Base-by-base conservation (phyloP, 2,329 filamentous ascomycete genomes). In the Ophiostoma perfectum region DNA sequence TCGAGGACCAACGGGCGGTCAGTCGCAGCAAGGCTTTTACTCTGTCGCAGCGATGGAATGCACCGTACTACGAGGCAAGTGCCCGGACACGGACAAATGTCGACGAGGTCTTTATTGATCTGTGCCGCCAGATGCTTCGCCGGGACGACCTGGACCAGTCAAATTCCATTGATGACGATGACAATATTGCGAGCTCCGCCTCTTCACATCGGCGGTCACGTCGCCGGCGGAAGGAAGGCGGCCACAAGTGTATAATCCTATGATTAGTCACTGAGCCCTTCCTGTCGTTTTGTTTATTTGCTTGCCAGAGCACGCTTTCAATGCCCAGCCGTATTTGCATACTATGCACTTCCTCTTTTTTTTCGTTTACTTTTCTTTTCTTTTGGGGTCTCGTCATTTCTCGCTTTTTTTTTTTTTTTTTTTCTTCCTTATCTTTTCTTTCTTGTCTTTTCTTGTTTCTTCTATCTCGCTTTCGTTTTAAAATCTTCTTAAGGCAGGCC, bases 61-160 rank as follows among this genome's bases (percentile, higher is more conserved):
- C 91, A 47, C 93, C 93, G 0, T 97, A 96, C 77, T 97, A 96
- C 76, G 93, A 97, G 80, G 90, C 93, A 47, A 94, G 90, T 71
- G 93, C 93, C 66, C 84, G 93, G 72, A 88, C 91, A 73, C 84
- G 89, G 75, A 91, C 90, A 71, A 97, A 97, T 74, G 93, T 97
- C 16, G 92, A 96, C 73, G 93, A 96, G 77, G 91, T 93, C 64
- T 97, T 96, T 78, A 81, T 91, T 72, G 91, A 95, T 77, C 84
- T 96, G 68, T 94, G 91, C 75, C 85, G 91, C 70, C 91, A 95
- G 77, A 92, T 96, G 80, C 86, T 95, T 69, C 84, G 88, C 71
- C 90, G 88, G 74, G 90, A 94, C 71, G 86, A 88, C 74, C 73
- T 73, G 27, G 78, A 80, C 7, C 60, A 41, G 60, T 18, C 60